Evolutionary conservation across 441 rosid species (phyloP), one percentile per base, ranked within the genome.

Genomic region (Jatropha podagrica): DNA sequence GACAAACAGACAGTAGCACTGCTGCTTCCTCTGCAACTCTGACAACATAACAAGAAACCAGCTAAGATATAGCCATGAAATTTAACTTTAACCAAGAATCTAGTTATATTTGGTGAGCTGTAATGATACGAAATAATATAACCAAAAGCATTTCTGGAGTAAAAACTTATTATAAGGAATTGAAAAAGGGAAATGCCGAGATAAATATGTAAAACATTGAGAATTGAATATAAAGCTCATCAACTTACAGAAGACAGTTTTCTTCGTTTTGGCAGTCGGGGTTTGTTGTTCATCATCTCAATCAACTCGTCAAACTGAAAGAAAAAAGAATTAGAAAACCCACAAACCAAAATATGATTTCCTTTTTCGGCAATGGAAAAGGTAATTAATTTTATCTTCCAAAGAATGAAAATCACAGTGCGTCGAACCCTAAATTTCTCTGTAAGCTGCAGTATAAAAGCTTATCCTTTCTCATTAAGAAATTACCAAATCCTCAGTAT

Each of bases 231-330:
- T 2, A 32, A 32, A 32, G 2, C 6, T 42, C 9, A 44, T 60
- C 18, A 74, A 62, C 76, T 65, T 41, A 75, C 78, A 23, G 77
- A 76, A 38, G 69, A 56, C 42, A 76, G 64, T 79, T 72, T 82
- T 70, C 85, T 51, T 59, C 83, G 73, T 82, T 76, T 85, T 11
- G 83, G 81, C 5, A 48, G 77, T 74, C 48, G 77, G 38, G 66
- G 68, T 65, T 76, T 76, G 17, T 69, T 60, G 46, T 75, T 79
- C 82, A 85, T 72, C 70, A 79, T 76, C 79, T 77, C 85, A 51
- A 81, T 75, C 74, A 83, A 79, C 71, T 76, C 84, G 62, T 82
- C 85, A 66, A 83, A 83, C 88, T 66, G 81, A 44, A 74, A 70
- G 54, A 3, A 0, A 18, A 18, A 4, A 15, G 1, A 51, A 26